Conservation (phyloP, 768 basidiomycete species). For the Auriscalpium orientale region DNA sequence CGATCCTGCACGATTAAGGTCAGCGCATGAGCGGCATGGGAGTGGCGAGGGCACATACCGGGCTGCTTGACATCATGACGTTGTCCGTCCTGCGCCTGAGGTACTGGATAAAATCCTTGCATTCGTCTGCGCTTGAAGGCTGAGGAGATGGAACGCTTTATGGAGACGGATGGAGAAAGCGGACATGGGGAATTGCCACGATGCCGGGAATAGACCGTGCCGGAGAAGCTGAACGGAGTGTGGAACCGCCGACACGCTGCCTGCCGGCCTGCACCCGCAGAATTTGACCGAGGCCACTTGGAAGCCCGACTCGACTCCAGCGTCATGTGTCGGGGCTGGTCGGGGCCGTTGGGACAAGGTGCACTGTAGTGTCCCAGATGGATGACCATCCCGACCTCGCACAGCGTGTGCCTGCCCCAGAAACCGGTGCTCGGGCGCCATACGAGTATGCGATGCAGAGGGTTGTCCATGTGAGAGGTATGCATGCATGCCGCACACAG, state of each 20-base stretch:
- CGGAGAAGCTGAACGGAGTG: background rate
- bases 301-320: background rate
- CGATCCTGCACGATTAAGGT: background rate
- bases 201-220: background rate
- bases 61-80: background rate
- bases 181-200: background rate
- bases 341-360: background rate
- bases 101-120: background rate
- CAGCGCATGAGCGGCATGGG: background rate
- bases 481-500: background rate
- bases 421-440: background rate
- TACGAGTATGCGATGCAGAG: background rate
- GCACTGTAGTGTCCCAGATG: background rate
- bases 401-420: background rate
- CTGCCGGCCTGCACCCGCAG: background rate
- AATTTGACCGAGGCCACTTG: background rate
- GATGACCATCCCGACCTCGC: background rate
- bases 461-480: background rate
- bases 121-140: background rate
- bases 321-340: background rate
- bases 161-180: background rate
- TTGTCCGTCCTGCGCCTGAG: background rate
- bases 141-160: background rate
- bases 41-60: background rate
- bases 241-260: background rate